These are phyloP conservation scores for Triadica sebifera DNA, from an alignment of 345 rosid genomes.

Conservation along the genomic window DNA sequence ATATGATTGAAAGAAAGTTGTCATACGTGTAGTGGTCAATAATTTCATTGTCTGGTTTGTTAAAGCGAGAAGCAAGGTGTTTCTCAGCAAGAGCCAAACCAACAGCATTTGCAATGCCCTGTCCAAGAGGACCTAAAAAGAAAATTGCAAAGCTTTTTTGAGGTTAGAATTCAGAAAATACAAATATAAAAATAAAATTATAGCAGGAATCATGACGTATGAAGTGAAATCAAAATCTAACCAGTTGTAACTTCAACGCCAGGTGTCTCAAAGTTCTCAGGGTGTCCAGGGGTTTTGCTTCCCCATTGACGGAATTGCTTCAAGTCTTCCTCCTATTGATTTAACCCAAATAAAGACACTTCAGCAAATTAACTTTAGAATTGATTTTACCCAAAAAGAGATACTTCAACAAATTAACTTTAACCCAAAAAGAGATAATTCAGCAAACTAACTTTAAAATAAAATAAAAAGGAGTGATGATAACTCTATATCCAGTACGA, in stretches of 20 bases:
- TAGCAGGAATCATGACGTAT: background rate
- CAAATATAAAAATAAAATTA: background rate
- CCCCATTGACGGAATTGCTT: conserved; percentile 89
- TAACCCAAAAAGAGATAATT: no score
- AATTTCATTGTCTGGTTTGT: conserved; percentile 76
- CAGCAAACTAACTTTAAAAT: no score
- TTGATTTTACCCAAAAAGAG: no score
- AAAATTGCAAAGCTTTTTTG: background rate
- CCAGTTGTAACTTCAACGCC: conserved; percentile 99
- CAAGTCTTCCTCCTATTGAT: conserved; percentile 84
- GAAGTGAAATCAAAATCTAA: conserved; percentile 23
- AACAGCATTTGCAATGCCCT: conserved; percentile 88
- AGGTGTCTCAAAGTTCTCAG: conserved; percentile 99
- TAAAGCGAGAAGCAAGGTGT: conserved; percentile 87
- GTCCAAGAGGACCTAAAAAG: conserved; percentile 86
- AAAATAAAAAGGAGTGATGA: no score
- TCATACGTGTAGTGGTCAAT: conserved; percentile 87
- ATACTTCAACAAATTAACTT: no score
- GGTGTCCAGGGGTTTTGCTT: conserved; percentile 99
- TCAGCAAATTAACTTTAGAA: background rate
- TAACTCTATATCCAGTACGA: no score
- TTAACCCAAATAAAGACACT: conserved; percentile 5
- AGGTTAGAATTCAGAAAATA: background rate
- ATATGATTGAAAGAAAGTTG: background rate
- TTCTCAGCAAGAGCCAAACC: conserved; percentile 94